Evolutionary conservation across 2,329 filamentous ascomycete genomes (phyloP).

Genomic region (Trichoderma pleuroti): DNA sequence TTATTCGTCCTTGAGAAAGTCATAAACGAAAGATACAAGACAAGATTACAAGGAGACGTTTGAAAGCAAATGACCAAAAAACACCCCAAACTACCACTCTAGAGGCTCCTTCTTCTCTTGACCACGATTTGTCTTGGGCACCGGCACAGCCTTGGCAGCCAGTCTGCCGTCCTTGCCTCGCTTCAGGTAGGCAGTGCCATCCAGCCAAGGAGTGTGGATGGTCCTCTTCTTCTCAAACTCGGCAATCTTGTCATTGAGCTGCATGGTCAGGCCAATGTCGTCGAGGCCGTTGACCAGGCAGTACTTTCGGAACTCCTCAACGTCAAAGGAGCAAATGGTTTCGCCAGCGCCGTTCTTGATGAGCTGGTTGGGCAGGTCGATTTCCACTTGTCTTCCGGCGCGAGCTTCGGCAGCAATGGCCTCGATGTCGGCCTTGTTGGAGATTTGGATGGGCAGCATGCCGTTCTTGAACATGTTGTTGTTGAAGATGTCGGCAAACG

Average conservation of each 20-base stretch:
- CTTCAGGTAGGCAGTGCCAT: slow-evolving; percentile 78
- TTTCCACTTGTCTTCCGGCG: slow-evolving; percentile 78
- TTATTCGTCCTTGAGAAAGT: background rate
- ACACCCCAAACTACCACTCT: slow-evolving; percentile 73
- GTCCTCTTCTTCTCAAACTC: slow-evolving; percentile 77
- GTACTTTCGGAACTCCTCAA: slow-evolving; percentile 92
- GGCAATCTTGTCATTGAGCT: slow-evolving; percentile 83
- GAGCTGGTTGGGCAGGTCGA: slow-evolving; percentile 81
- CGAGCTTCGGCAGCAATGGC: slow-evolving; percentile 72
- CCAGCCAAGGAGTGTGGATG: slow-evolving; percentile 81
- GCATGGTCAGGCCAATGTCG: slow-evolving; percentile 92
- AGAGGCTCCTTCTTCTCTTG: slow-evolving; percentile 80
- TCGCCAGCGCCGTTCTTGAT: slow-evolving; percentile 74
- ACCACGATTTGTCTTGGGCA: slow-evolving; percentile 86
- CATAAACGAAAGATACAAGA: background rate
- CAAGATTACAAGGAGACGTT: background rate
- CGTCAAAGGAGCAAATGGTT: slow-evolving; percentile 74
- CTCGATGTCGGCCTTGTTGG: slow-evolving; percentile 62
- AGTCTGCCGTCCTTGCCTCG: slow-evolving; percentile 53
- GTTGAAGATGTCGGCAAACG: slow-evolving; percentile 79
- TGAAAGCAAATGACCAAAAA: background rate
- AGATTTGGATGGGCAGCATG: slow-evolving; percentile 84
- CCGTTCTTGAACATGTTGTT: slow-evolving; percentile 99
- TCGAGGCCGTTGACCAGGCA: slow-evolving; percentile 91
- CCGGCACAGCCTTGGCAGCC: slow-evolving; percentile 59